These are phyloP conservation scores for Scytalidium sp. DNA, from an alignment of 2,329 filamentous ascomycete species.

Conservation along the genomic window DNA sequence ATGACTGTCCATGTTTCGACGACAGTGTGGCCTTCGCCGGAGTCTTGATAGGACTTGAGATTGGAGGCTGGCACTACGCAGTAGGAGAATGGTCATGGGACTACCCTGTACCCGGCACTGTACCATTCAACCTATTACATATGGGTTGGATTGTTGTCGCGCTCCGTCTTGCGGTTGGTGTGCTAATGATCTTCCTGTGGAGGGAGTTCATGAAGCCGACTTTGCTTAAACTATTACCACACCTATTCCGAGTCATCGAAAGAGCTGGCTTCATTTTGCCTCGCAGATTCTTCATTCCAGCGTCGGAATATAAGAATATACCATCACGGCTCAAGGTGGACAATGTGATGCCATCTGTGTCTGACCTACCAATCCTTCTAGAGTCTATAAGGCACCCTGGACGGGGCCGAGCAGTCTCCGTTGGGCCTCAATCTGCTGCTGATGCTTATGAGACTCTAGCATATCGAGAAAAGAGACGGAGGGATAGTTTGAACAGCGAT, in stretches of 20 bases:
- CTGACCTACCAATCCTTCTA: constrained; percentile 79
- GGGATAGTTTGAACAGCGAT: constrained; percentile 46
- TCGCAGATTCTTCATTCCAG: constrained; percentile 85
- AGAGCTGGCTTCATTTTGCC: constrained; percentile 76
- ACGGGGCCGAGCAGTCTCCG: constrained; percentile 76
- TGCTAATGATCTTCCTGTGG: constrained; percentile 85
- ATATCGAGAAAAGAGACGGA: constrained; percentile 71
- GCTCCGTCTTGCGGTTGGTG: constrained; percentile 72
- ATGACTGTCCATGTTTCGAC: constrained; percentile 96
- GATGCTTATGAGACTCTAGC: constrained; percentile 95
- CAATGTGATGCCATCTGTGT: constrained; percentile 86
- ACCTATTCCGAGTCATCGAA: constrained; percentile 84
- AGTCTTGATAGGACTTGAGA: constrained; percentile 79
- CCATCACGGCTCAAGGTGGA: constrained; percentile 72
- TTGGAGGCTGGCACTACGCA: constrained; percentile 78
- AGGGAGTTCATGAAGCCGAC: constrained; percentile 84
- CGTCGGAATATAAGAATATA: constrained; percentile 86
- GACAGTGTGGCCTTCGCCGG: constrained; percentile 93
- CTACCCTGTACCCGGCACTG: constrained; percentile 50
- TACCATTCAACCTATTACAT: constrained; percentile 62
- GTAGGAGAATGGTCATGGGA: constrained; percentile 41
- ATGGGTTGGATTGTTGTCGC: constrained; percentile 64
- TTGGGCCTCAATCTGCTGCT: constrained; percentile 92
- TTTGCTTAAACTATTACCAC: constrained; percentile 74
- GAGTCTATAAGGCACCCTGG: constrained; percentile 77